Evolutionary conservation across 139 green algal species (phyloP).

Genomic region (Edaphochlamys debaryana): DNA sequence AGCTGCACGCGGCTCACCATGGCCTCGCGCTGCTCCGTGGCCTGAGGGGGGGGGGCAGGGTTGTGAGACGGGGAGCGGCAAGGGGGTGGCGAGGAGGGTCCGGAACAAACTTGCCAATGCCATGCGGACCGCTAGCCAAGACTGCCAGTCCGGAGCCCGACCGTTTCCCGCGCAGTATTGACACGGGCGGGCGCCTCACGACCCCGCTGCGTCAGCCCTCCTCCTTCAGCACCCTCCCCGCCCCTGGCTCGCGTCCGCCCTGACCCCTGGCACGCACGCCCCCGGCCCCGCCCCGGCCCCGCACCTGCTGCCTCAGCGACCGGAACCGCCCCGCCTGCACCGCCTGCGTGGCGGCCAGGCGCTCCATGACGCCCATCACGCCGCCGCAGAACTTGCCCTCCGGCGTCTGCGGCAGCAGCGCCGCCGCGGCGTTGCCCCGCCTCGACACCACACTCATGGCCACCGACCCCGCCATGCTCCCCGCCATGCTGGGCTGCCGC

Average conservation of each 20-base stretch:
- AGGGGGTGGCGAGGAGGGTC: neutral
- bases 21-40: slow-evolving; percentile 6
- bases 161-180: too few species aligned
- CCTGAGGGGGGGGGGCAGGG: neutral
- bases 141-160: too few species aligned
- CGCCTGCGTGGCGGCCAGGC: slow-evolving; percentile 17
- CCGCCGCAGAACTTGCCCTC: slow-evolving; percentile 27
- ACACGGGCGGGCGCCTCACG: too few species aligned
- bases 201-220: too few species aligned
- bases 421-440: neutral
- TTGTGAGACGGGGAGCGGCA: neutral
- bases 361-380: slow-evolving; percentile 34
- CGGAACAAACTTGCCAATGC: too few species aligned
- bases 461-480: neutral
- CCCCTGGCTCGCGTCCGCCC: too few species aligned
- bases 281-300: neutral
- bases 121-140: too few species aligned
- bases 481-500: neutral
- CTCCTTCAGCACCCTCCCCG: too few species aligned
- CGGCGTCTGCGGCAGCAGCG: neutral
- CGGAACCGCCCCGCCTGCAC: slow-evolving; percentile 15
- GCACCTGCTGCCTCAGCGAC: slow-evolving; percentile 28
- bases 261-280: too few species aligned
- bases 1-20: slow-evolving; percentile 9
- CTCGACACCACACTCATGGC: neutral